Evolutionary conservation across 2,329 filamentous ascomycete genomes (phyloP).

Genomic region (Cladosporium sp.): DNA sequence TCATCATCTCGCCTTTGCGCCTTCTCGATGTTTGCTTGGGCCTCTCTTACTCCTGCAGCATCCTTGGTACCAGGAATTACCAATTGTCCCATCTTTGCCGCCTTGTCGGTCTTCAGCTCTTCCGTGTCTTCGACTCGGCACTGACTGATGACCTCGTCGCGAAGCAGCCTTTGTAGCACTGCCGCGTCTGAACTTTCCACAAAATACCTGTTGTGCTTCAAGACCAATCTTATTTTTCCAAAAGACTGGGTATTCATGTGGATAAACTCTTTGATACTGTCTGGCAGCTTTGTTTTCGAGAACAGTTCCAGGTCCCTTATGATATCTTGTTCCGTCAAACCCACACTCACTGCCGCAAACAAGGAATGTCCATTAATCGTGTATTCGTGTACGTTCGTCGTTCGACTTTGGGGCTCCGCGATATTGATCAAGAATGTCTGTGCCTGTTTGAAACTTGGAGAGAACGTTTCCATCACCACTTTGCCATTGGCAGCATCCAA

Average conservation of each 20-base stretch:
- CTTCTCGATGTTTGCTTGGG: slow-evolving; percentile 42
- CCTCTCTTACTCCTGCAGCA: slow-evolving; percentile 81
- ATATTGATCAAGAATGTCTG: slow-evolving; percentile 96
- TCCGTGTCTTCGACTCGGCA: slow-evolving; percentile 71
- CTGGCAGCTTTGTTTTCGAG: slow-evolving; percentile 80
- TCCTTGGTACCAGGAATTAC: slow-evolving; percentile 94
- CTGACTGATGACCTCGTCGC: slow-evolving; percentile 75
- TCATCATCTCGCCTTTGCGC: slow-evolving; percentile 43
- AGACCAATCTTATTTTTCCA: slow-evolving; percentile 89
- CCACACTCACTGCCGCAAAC: slow-evolving; percentile 92
- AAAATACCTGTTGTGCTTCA: slow-evolving; percentile 92
- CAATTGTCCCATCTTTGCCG: slow-evolving; percentile 79
- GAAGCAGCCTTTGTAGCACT: slow-evolving; percentile 80
- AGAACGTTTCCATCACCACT: slow-evolving; percentile 93
- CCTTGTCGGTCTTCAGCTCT: slow-evolving; percentile 71
- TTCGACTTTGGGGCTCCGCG: slow-evolving; percentile 85
- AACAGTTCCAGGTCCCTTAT: slow-evolving; percentile 83
- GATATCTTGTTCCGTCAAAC: slow-evolving; percentile 84
- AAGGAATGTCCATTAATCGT: slow-evolving; percentile 85
- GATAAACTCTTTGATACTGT: slow-evolving; percentile 75
- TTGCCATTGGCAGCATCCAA: slow-evolving; percentile 82
- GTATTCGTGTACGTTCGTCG: slow-evolving; percentile 91
- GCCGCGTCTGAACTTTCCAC: slow-evolving; percentile 86
- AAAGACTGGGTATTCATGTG: slow-evolving; percentile 82
- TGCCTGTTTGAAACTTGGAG: slow-evolving; percentile 76